Evolutionary conservation across 176 grass and related monocot species (phyloP).

Genomic region (Triticum timopheevii): DNA sequence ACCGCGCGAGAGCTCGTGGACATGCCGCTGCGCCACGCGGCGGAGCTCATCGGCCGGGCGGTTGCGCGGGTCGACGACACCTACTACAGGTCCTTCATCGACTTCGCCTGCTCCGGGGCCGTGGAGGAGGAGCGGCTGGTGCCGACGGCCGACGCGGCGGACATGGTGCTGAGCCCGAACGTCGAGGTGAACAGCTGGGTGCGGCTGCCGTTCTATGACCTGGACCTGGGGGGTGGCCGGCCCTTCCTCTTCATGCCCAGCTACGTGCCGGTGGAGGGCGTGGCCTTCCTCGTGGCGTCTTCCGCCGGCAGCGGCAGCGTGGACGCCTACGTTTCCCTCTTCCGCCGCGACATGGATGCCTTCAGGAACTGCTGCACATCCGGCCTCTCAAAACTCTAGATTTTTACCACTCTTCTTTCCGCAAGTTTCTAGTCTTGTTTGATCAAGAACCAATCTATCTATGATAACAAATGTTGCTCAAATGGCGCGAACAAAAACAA

Average conservation of each 20-base stretch:
- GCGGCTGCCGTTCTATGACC: neutral
- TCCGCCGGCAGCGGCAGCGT: neutral
- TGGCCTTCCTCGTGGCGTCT: neutral
- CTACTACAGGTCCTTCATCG: neutral
- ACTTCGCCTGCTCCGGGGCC: neutral
- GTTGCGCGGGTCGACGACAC: neutral
- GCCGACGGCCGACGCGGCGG: neutral
- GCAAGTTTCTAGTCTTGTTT: too few relatives aligned
- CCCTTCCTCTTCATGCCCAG: neutral
- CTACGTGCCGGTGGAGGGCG: neutral
- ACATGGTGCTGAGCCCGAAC: neutral
- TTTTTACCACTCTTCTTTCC: neutral
- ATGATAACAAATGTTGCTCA: too few relatives aligned
- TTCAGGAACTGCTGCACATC: neutral
- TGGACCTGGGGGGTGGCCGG: neutral
- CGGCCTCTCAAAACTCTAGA: neutral
- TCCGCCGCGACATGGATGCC: neutral
- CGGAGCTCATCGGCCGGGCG: neutral
- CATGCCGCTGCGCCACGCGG: neutral
- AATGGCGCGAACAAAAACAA: neutral
- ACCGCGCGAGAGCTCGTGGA: neutral
- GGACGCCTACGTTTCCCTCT: neutral
- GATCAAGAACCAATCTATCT: too few relatives aligned
- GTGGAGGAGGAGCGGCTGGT: neutral
- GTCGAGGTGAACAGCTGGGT: neutral